These are phyloP conservation scores for Cubamyces lactineus DNA, from an alignment of 768 basidiomycete genomes.

Conservation along the genomic window DNA sequence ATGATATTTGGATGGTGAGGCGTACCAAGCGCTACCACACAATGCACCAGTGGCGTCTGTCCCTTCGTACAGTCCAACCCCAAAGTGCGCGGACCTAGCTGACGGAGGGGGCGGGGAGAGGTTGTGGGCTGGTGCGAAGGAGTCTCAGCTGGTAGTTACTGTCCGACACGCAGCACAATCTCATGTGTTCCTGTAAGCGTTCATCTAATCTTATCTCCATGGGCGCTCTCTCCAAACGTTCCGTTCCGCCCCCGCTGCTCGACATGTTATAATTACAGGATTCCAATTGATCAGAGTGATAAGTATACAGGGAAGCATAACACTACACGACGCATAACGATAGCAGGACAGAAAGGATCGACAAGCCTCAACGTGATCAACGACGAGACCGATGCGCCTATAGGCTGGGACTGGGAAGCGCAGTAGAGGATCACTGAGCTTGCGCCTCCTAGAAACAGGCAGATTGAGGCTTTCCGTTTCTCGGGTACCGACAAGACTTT, in stretches of 20 bases:
- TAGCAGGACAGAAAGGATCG: conserved; percentile 18
- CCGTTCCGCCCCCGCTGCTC: too few species aligned
- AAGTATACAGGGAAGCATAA: not conserved
- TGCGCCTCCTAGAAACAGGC: conserved; percentile 46
- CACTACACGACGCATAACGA: conserved; percentile 18
- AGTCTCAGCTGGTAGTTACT: not conserved
- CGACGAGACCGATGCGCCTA: not conserved
- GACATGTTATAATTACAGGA: not conserved
- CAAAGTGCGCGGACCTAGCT: too few species aligned
- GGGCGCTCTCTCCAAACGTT: too few species aligned
- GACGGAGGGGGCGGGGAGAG: not conserved
- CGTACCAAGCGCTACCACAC: too few species aligned
- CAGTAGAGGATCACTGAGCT: conserved; percentile 41
- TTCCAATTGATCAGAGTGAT: not conserved
- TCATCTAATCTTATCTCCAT: conserved; percentile 3
- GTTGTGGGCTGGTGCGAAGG: not conserved
- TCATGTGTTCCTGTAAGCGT: not conserved
- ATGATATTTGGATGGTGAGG: too few species aligned
- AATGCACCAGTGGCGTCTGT: too few species aligned
- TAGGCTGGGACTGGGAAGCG: too few species aligned
- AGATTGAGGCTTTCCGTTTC: not conserved
- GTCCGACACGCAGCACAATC: not conserved
- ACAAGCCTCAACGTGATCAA: not conserved
- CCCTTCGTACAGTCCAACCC: too few species aligned
- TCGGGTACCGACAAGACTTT: not conserved